phyloP scores from a whole-genome alignment of 495 filamentous ascomycete species.

The Aspergillus mulundensis region DNA sequence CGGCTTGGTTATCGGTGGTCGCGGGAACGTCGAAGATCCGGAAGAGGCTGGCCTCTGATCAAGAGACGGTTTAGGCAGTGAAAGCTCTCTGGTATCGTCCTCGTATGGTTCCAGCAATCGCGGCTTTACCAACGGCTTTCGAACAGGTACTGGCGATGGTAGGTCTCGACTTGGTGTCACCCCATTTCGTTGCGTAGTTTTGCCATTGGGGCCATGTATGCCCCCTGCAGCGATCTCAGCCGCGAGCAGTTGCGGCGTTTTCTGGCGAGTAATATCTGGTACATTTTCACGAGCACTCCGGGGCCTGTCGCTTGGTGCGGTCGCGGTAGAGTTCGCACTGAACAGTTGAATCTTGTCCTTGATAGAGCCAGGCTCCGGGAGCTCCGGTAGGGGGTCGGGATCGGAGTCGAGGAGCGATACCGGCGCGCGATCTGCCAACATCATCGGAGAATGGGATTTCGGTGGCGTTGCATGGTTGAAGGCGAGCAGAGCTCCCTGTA shows the following conservation, averaged over 20 bases:
- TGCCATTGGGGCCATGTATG: slow-evolving; percentile 19
- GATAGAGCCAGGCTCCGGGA: slow-evolving; percentile 38
- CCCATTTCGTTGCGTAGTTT: background rate
- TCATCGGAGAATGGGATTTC: background rate
- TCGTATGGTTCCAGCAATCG: slow-evolving; percentile 2
- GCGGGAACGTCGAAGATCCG: background rate
- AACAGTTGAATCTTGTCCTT: slow-evolving; percentile 41
- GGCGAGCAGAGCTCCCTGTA: slow-evolving; percentile 39
- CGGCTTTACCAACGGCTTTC: background rate
- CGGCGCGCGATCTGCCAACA: background rate
- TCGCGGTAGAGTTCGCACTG: slow-evolving; percentile 22
- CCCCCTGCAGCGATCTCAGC: slow-evolving; percentile 35
- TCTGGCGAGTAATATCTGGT: slow-evolving; percentile 15
- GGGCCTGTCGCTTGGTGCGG: slow-evolving; percentile 4
- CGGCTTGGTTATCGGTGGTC: slow-evolving; percentile 13
- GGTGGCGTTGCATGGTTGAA: slow-evolving; percentile 25
- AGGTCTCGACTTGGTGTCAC: slow-evolving; percentile 2
- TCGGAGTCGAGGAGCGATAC: slow-evolving; percentile 13
- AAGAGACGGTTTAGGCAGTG: background rate
- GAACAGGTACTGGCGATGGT: slow-evolving; percentile 12
- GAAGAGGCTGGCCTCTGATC: slow-evolving; percentile 12
- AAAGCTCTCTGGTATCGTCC: background rate
- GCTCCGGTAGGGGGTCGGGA: slow-evolving; percentile 21
- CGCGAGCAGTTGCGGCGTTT: slow-evolving; percentile 31
- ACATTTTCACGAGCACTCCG: slow-evolving; percentile 9